phyloP scores from a whole-genome alignment of 73 alveolate genomes.

The Stentor roeselii region DNA sequence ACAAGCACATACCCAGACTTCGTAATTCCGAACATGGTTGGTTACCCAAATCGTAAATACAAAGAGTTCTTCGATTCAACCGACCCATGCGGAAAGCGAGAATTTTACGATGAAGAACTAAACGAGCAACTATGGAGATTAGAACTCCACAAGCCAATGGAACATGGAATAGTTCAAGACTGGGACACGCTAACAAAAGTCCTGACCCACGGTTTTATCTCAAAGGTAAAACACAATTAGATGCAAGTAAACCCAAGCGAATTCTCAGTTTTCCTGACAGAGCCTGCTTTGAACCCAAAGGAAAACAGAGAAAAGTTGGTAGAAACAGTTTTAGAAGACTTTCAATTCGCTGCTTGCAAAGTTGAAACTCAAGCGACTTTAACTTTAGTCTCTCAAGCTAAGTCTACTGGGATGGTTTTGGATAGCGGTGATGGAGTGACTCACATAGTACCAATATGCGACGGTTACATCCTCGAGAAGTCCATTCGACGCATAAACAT shows the following conservation, averaged over 20 bases:
- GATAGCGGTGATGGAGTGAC: constrained; percentile 98
- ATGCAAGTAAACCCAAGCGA: constrained; percentile 52
- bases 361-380: constrained; percentile 80
- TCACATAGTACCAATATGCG: constrained; percentile 45
- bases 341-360: constrained; percentile 60
- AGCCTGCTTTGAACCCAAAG: constrained; percentile 92
- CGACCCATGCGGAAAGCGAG: constrained; percentile 30
- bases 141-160: constrained; percentile 87
- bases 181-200: constrained; percentile 90
- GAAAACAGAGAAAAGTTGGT: constrained; percentile 75
- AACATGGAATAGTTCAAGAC: constrained; percentile 88
- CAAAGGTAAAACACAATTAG: constrained; percentile 55
- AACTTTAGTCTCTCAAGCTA: constrained; percentile 69
- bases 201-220: constrained; percentile 83
- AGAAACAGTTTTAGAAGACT: constrained; percentile 69
- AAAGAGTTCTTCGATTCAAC: constrained; percentile 50
- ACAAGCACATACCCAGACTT: constrained; percentile 77
- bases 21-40: constrained; percentile 88
- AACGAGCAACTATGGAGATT: constrained; percentile 72
- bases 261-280: constrained; percentile 80
- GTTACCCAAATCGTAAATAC: constrained; percentile 83
- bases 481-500: constrained; percentile 74
- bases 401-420: constrained; percentile 83
- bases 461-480: constrained; percentile 70
- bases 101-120: constrained; percentile 91